Evolutionary conservation across 768 basidiomycete species (phyloP).

Genomic region (Heimioporus sp.): DNA sequence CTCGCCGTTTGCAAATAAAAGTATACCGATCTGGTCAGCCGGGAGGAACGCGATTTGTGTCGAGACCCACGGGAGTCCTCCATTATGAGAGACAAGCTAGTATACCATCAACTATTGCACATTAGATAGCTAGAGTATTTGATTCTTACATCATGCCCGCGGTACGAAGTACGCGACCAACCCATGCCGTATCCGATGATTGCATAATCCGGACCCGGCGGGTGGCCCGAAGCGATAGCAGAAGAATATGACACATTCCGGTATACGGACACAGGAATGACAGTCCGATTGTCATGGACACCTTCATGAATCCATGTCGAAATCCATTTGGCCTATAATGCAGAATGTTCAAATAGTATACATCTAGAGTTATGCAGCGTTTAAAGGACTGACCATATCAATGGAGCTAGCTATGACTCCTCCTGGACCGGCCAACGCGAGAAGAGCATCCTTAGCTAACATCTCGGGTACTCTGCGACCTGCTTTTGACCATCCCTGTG

Average conservation of each 20-base stretch:
- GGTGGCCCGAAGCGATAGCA: conserved; percentile 16
- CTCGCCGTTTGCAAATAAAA: conserved; percentile 32
- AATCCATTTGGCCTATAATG: conserved; percentile 39
- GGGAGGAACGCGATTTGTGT: conserved; percentile 34
- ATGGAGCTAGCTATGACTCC: conserved; percentile 41
- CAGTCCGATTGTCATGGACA: conserved; percentile 24
- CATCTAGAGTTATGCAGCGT: no score
- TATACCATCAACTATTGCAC: neutral
- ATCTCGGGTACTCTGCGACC: conserved; percentile 35
- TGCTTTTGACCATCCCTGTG: conserved; percentile 31
- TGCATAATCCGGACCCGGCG: conserved; percentile 19
- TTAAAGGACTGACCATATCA: conserved; percentile 38
- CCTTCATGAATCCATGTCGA: conserved; percentile 35
- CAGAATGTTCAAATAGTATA: neutral
- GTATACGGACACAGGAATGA: conserved; percentile 34
- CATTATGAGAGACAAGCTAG: conserved; percentile 35
- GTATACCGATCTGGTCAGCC: conserved; percentile 34
- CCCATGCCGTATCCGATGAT: conserved; percentile 42
- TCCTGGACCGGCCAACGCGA: conserved; percentile 36
- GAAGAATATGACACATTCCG: conserved; percentile 32
- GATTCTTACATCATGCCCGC: conserved; percentile 38
- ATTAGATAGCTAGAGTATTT: neutral
- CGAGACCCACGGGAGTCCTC: conserved; percentile 35
- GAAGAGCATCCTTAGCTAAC: conserved; percentile 24
- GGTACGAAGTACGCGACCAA: conserved; percentile 38